Base-by-base conservation (phyloP, 2,329 filamentous ascomycete species). In the Paracamarosporium sp. region DNA sequence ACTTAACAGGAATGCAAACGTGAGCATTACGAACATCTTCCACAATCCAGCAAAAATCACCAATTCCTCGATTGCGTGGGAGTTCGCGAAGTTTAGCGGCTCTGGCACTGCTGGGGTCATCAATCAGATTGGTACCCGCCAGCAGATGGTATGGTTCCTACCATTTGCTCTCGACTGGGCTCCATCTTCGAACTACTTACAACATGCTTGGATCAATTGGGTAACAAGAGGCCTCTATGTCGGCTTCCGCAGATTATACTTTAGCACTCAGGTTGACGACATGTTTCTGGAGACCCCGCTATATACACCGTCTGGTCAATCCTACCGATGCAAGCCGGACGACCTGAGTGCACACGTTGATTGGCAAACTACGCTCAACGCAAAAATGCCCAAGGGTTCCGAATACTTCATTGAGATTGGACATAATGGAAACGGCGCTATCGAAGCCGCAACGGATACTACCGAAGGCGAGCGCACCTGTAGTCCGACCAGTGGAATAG, bases 141-240 rank as follows among this genome's bases (percentile, higher is more conserved):
- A 88, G 74, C 85, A 88, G 72, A 86, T 88, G 83, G 85, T 81
- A 3, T 88, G 84, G 76, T 88, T 88, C 75, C 81, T 83, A 52
- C 74, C 77, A 15, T 86, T 84, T 61, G 82, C 82, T 45, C 79
- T 81, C 6, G 76, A 77, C 44, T 85, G 82, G 83, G 80, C 81
- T 50, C 76, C 80, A 13, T 82, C 85, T 2, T 85, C 83, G 64
- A 86, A 81, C 70, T 86, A 81, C 65, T 71, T 87, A 47, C 85
- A 88, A 72, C 86, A 88, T 72, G 79, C 85, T 11, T 87, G 83
- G 80, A 87, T 88, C 58, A 82, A 82, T 63, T 88, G 85, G 86
- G 69, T 86, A 31, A 88, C 86, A 5, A 80, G 85, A 59, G 86
- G 86, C 35, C 71, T 88, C 8, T 84, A 85, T 60, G 76, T 83